Conservation (phyloP, 805 yeast species). For the Maudiozyma serrabonitensis region DNA sequence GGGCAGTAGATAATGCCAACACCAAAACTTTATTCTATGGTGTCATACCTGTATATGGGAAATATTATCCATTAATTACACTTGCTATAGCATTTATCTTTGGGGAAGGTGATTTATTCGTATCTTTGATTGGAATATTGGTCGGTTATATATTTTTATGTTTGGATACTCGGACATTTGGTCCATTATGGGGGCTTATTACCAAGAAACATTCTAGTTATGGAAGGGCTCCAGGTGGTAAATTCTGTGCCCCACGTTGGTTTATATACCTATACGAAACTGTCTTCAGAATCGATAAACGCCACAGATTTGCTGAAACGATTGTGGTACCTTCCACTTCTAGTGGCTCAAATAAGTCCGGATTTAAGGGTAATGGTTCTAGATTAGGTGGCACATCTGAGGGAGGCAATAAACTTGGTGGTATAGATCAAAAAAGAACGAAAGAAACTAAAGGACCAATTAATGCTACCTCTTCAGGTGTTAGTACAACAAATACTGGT, state of each 20-base stretch:
- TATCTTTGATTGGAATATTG: constrained; percentile 39
- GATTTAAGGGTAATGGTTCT: constrained; percentile 1
- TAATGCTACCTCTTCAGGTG: neutral
- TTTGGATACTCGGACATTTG: constrained; percentile 46
- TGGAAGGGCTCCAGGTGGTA: constrained; percentile 19
- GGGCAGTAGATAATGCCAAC: constrained; percentile 51
- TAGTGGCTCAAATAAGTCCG: neutral
- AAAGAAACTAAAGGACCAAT: neutral
- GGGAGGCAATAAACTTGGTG: neutral
- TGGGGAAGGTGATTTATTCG: constrained; percentile 35
- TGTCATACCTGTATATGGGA: constrained; percentile 47
- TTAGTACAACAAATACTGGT: neutral
- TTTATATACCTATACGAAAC: constrained; percentile 4
- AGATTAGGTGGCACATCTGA: constrained; percentile 3
- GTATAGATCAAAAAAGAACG: neutral
- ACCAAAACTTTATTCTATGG: constrained; percentile 44
- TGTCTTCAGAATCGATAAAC: constrained; percentile 1
- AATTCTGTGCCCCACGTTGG: constrained; percentile 20
- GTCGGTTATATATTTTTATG: constrained; percentile 56
- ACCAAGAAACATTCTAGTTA: constrained; percentile 8
- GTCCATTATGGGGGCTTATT: constrained; percentile 35
- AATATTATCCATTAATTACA: constrained; percentile 38
- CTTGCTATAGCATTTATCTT: constrained; percentile 33
- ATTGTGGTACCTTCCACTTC: neutral
- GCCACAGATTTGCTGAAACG: neutral